phyloP scores from a whole-genome alignment of 768 basidiomycete species.

The Floccularia luteovirens region DNA sequence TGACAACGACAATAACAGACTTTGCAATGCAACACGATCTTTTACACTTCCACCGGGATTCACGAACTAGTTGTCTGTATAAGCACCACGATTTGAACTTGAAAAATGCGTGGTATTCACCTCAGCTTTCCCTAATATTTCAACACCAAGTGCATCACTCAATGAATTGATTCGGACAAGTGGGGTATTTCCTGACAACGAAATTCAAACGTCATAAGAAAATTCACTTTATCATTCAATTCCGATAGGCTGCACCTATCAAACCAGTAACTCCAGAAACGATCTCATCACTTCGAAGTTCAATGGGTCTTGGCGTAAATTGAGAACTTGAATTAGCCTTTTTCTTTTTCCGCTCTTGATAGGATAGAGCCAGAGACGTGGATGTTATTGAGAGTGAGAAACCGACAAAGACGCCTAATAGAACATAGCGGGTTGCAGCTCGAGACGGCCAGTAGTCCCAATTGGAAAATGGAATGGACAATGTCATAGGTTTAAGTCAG shows the following conservation, averaged over 20 bases:
- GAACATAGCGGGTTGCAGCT: slow-evolving; percentile 23
- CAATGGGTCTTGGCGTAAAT: slow-evolving; percentile 51
- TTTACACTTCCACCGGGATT: slow-evolving; percentile 99
- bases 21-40: slow-evolving; percentile 90
- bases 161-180: slow-evolving; percentile 86
- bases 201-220: neutral
- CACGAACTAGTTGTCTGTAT: slow-evolving; percentile 51
- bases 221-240: neutral
- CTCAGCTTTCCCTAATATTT: slow-evolving; percentile 95
- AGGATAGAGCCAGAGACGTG: slow-evolving; percentile 51
- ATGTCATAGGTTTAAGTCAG: too few relatives aligned
- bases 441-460: slow-evolving; percentile 31
- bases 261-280: slow-evolving; percentile 75
- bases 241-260: slow-evolving; percentile 58
- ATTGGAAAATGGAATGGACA: slow-evolving; percentile 11
- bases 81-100: neutral
- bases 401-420: slow-evolving; percentile 55
- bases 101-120: slow-evolving; percentile 27
- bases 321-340: slow-evolving; percentile 26
- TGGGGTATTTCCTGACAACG: slow-evolving; percentile 79
- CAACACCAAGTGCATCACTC: slow-evolving; percentile 85
- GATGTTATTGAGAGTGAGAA: slow-evolving; percentile 71
- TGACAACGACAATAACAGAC: slow-evolving; percentile 27
- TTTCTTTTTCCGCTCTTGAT: slow-evolving; percentile 40
- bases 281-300: slow-evolving; percentile 70